Base-by-base conservation (phyloP, 1,284 basidiomycete species). In the Peniophora sp. region DNA sequence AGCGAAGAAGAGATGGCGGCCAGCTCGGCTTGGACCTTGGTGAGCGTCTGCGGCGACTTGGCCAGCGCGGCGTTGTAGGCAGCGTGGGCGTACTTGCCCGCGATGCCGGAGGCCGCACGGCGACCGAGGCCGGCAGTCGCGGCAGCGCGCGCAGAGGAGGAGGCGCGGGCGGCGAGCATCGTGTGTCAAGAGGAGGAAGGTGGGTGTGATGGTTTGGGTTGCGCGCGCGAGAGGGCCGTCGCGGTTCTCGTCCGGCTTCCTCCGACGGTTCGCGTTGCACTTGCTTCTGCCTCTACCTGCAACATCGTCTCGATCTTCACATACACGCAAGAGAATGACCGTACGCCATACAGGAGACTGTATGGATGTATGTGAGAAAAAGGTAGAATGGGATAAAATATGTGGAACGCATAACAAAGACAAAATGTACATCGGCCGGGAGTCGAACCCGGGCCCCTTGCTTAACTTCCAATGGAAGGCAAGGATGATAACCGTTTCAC, bases 11-110 rank as follows among this genome's bases (percentile, higher is more conserved):
- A 73, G 65, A 95, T 79, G 57, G 71, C 67, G 64, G 74, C 74
- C 59, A 99, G 83, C 69, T 98, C 96, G 38, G 78, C 62, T 65
- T 90, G 85, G 60, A 93, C 90, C 69, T 91, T 88, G 70, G 70
- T 82, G 65, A 97, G 82, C 20, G 77, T 73, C 64, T 83, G 80
- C 36, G 89, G 81, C 2, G 88, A 90, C 74, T 93, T 89, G 63
- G 84, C 77, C 64, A 94, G 82, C 17, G 97, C 94, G 50, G 96
- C 96, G 50, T 86, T 82, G 73, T 91, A 99, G 58, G 91, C 81
- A 24, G 97, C 96, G 54, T 90, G 88, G 56, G 97, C 96, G 72
- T 99, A 99, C 72, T 97, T 98, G 68, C 81, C 73, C 45, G 89
- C 81, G 58, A 91, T 84, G 54, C 77, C 69, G 34, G 85, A 88